phyloP scores from a whole-genome alignment of 345 rosid species.

The Isatis tinctoria region DNA sequence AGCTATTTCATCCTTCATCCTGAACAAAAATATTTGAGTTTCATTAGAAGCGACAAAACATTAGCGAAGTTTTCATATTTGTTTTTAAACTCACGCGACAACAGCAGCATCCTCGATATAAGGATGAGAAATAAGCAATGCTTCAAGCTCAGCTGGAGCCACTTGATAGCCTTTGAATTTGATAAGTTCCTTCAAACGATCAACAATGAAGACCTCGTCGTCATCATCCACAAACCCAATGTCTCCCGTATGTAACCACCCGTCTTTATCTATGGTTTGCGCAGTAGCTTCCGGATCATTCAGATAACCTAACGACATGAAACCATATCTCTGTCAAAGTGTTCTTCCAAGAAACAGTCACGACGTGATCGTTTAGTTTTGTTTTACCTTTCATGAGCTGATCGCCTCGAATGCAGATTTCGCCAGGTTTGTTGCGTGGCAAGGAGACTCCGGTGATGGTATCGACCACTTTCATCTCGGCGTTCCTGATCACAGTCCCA shows the following conservation, averaged over 20 bases:
- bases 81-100: slow-evolving; percentile 45
- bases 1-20: slow-evolving; percentile 80
- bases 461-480: slow-evolving; percentile 37
- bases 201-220: slow-evolving; percentile 61
- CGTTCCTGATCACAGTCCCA: slow-evolving; percentile 79
- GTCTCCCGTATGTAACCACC: slow-evolving; percentile 70
- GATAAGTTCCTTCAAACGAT: slow-evolving; percentile 65
- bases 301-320: slow-evolving; percentile 34
- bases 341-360: not conserved
- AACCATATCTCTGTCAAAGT: not conserved
- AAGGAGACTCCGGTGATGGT: slow-evolving; percentile 56
- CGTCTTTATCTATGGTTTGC: slow-evolving; percentile 46
- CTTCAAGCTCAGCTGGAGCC: slow-evolving; percentile 81
- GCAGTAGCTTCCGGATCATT: slow-evolving; percentile 48
- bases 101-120: slow-evolving; percentile 53
- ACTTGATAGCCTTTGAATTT: slow-evolving; percentile 73
- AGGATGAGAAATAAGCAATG: slow-evolving; percentile 51
- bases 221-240: slow-evolving; percentile 62
- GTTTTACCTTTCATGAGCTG: slow-evolving; percentile 84
- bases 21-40: slow-evolving; percentile 13
- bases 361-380: not conserved
- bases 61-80: not conserved
- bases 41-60: not conserved
- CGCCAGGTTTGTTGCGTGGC: slow-evolving; percentile 65
- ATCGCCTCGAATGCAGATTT: slow-evolving; percentile 71